phyloP scores from a whole-genome alignment of 768 basidiomycete genomes.

The Guyanaporus albipodus region DNA sequence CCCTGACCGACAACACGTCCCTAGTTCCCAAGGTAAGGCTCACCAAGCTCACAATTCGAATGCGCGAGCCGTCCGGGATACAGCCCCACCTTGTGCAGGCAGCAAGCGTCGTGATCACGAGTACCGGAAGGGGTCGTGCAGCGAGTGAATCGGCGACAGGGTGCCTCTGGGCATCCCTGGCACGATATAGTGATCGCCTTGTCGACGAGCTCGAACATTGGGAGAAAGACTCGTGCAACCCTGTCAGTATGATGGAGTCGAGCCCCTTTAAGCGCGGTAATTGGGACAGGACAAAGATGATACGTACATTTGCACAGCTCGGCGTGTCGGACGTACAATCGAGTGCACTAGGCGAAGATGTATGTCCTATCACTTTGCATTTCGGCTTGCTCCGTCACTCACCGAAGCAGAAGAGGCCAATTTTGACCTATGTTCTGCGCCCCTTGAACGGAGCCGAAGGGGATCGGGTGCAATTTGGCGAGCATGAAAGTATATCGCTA shows the following conservation, averaged over 20 bases:
- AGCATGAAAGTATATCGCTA: conserved; percentile 6
- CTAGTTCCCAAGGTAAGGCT: conserved; percentile 47
- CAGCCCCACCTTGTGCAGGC: conserved; percentile 53
- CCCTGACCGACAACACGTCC: conserved; percentile 6
- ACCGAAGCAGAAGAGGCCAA: conserved; percentile 34
- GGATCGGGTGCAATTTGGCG: conserved; percentile 40
- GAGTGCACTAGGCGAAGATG: conserved; percentile 1
- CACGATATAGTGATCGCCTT: conserved; percentile 75
- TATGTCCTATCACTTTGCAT: conserved; percentile 3
- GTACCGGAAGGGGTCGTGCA: conserved; percentile 37
- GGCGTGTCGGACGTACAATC: conserved; percentile 31
- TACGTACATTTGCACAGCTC: conserved; percentile 66
- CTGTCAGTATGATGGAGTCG: conserved; percentile 29
- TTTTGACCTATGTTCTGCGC: conserved; percentile 42
- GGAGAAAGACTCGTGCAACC: conserved; percentile 52
- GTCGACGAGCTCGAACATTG: conserved; percentile 59
- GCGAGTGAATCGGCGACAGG: conserved; percentile 29
- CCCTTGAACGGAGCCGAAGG: conserved; percentile 32
- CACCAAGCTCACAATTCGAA: conserved; percentile 53
- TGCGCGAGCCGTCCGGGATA: conserved; percentile 51
- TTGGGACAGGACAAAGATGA: conserved; percentile 81
- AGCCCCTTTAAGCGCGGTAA: conserved; percentile 47
- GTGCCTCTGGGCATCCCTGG: conserved; percentile 67
- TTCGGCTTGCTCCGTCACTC: background rate
- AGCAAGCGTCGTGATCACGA: conserved; percentile 51